Evolutionary conservation across 768 basidiomycete species (phyloP).

Genomic region (Leccinum disarticulatum): DNA sequence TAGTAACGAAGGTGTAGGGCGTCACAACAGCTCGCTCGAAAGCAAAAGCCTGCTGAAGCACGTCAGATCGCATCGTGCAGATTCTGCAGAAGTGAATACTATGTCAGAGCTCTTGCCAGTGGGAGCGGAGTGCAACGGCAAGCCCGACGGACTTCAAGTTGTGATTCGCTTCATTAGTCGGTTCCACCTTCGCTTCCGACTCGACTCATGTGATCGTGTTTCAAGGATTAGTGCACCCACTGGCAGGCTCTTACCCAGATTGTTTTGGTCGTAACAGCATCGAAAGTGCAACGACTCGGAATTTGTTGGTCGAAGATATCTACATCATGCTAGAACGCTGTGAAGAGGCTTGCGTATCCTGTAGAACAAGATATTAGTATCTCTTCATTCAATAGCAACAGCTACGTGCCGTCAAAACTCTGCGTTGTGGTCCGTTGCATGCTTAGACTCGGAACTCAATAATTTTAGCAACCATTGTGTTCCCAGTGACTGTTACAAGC

Average conservation of each 20-base stretch:
- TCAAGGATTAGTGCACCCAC: no score
- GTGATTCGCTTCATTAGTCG: no score
- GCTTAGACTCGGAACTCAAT: neutral
- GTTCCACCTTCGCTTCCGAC: no score
- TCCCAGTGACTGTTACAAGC: neutral
- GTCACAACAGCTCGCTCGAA: constrained; percentile 21
- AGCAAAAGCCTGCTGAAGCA: constrained; percentile 13
- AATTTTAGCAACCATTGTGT: constrained; percentile 7
- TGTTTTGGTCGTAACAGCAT: neutral
- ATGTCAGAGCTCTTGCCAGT: constrained; percentile 3
- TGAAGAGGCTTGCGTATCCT: neutral
- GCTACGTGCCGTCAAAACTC: constrained; percentile 2
- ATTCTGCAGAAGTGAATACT: constrained; percentile 1
- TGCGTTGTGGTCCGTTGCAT: neutral
- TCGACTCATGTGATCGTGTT: no score
- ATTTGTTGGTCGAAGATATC: neutral
- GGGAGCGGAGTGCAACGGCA: neutral
- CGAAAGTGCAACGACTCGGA: neutral
- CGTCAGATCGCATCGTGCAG: constrained; percentile 4
- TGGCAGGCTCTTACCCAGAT: no score
- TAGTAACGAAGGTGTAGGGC: constrained; percentile 32
- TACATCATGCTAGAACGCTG: neutral
- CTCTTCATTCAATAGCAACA: neutral
- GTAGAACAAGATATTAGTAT: neutral
- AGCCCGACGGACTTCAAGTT: no score